These are phyloP conservation scores for Elongisporangium senticosum DNA, from an alignment of 352 stramenopile genomes.

Conservation along the genomic window DNA sequence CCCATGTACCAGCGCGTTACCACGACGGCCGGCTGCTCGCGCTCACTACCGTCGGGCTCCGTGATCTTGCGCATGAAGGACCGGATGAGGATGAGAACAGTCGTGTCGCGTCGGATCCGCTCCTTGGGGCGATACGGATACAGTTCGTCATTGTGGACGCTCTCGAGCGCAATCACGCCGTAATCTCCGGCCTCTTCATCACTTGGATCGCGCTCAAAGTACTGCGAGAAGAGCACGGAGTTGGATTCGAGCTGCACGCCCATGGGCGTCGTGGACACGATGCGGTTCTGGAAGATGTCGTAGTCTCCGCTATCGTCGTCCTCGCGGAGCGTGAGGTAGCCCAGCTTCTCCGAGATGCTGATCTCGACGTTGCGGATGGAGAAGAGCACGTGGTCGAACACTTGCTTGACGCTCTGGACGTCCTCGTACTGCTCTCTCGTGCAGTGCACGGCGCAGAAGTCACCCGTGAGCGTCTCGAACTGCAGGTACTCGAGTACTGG, in stretches of 20 bases:
- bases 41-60: background rate
- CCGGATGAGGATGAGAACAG: constrained; percentile 20
- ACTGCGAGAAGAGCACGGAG: constrained; percentile 29
- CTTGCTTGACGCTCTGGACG: constrained; percentile 20
- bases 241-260: constrained; percentile 31
- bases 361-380: constrained; percentile 38
- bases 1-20: constrained; percentile 11
- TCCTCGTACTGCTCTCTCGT: constrained; percentile 31
- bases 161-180: constrained; percentile 38
- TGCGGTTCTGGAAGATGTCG: constrained; percentile 24
- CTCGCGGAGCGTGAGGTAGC: constrained; percentile 32
- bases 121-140: constrained; percentile 43
- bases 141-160: constrained; percentile 39
- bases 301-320: constrained; percentile 25
- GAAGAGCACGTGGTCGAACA: constrained; percentile 29
- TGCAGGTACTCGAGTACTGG: constrained; percentile 26
- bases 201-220: constrained; percentile 18
- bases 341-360: constrained; percentile 33
- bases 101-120: constrained; percentile 39
- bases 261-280: constrained; percentile 26
- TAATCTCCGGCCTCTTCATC: constrained; percentile 20
- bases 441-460: constrained; percentile 42
- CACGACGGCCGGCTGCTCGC: constrained; percentile 6
- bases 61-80: constrained; percentile 5
- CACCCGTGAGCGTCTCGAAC: constrained; percentile 33